Evolutionary conservation across 805 yeast species (phyloP), one percentile per base, ranked within the genome.

Genomic region (Candida endomychidarum): DNA sequence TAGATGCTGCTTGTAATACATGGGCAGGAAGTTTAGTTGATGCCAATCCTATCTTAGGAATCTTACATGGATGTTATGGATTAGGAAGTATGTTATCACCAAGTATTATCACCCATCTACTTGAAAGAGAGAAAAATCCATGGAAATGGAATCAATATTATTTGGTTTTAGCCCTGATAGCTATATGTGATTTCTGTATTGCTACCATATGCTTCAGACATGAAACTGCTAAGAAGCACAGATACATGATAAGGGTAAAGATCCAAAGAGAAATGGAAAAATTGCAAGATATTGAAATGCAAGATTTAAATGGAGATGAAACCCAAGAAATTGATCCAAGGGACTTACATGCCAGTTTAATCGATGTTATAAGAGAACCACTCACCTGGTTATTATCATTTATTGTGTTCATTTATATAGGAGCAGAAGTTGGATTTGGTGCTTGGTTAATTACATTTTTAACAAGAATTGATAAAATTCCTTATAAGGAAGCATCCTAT

Each of bases 1-100:
- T 77, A 19, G 87, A 81, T 53, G 76, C 83, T 25, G 60, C 75
- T 8, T 58, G 77, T 50, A 79, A 77, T 49, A 63, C 77, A 11
- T 80, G 78, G 72, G 57, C 74, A 49, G 80, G 80, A 2, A 54
- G 56, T 20, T 57, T 77, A 35, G 61, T 53, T 9, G 73, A 74
- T 47, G 61, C 74, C 5, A 75, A 76, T 55, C 77, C 73, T 51
- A 52, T 77, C 10, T 52, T 77, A 41, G 81, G 81, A 2, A 52
- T 72, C 1, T 53, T 77, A 54, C 82, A 77, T 54, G 74, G 80
- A 0, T 67, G 64, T 46, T 77, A 74, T 48, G 81, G 81, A 0
- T 49, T 76, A 4, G 82, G 81, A 2, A 73, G 80, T 41, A 65
- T 75, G 61, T 57, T 74, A 2, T 67, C 78, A 3, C 81, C 81